Percentiles rank a stretch among this genome's conserved stretches.
Evolutionary conservation across 139 green algal genomes (phyloP).

Genomic region (Chlorella sp.): DNA sequence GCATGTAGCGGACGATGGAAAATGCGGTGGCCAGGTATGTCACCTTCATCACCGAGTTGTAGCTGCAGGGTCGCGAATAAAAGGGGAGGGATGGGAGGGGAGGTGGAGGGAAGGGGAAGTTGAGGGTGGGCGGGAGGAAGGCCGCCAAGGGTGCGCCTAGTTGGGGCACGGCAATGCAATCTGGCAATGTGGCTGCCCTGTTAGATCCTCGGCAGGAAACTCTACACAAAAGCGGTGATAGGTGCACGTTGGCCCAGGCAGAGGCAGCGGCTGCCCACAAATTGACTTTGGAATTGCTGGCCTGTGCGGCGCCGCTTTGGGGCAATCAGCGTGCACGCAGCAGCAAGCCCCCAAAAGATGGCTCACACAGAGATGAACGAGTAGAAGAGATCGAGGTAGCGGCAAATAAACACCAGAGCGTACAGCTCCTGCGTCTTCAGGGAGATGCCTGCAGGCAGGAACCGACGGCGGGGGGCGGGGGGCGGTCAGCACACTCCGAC

Average conservation of each 20-base stretch:
- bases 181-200: too few relatives aligned
- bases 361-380: slow-evolving; percentile 92
- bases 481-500: not conserved
- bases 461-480: not conserved
- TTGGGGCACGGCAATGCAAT: too few relatives aligned
- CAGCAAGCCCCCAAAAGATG: too few relatives aligned
- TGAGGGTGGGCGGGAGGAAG: not conserved
- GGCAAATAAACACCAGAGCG: slow-evolving; percentile 91
- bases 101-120: not conserved
- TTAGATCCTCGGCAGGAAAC: too few relatives aligned
- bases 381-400: slow-evolving; percentile 97
- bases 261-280: too few relatives aligned
- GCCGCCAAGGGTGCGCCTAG: not conserved
- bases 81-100: too few relatives aligned
- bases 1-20: slow-evolving; percentile 95
- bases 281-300: too few relatives aligned
- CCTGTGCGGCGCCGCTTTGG: too few relatives aligned
- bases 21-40: slow-evolving; percentile 89
- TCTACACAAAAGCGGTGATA: too few relatives aligned
- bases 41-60: slow-evolving; percentile 99
- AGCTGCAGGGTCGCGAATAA: slow-evolving; percentile 60
- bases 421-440: slow-evolving; percentile 99
- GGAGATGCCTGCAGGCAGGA: slow-evolving; percentile 85
- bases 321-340: too few relatives aligned
- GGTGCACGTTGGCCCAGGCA: too few relatives aligned